Evolutionary conservation across 108 stramenopile species (phyloP), one percentile per base, ranked within the genome.

Genomic region (Aureococcus anophagefferens): DNA sequence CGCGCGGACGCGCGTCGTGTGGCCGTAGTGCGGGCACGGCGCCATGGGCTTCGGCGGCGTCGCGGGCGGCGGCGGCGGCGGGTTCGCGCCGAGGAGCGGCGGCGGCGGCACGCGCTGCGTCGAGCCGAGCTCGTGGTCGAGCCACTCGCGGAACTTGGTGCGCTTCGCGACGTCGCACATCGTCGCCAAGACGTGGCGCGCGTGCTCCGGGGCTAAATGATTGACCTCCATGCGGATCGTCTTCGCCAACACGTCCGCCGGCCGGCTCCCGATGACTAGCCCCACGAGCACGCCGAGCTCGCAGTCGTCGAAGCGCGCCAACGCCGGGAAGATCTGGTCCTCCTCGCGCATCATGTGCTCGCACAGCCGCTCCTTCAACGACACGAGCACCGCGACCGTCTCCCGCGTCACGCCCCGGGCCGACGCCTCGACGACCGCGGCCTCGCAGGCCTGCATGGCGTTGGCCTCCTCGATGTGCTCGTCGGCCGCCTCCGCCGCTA

Each of bases 1-100:
- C 33, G 79, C 76, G 30, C 37, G 67, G 15, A 82, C 35, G 44
- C 74, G 77, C 67, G 62, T 44, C 16, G 35, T 25, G 45, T 76
- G 72, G 29, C 64, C 44, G 76, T 82, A 80, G 76, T 80, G 79
- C 33, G 68, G 34, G 67, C 81, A 82, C 40, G 59, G n/a, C 36
- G 32, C 18, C n/a, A 13, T 63, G 25, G 29, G 30, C 14, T 5
- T 18, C 33, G 62, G 46, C 62, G 70, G 59, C 62, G 32, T 63
- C 35, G 70, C 31, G 5, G 62, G 32, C 63, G 25, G 0, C 34
- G 28, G 30, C 33, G 32, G 29, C 34, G 32, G 70, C 30, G 33
- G 31, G 62, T 15, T 0, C 33, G 1, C 32, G 30, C 15, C 45
- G 69, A 17, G n/a, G 5, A 28, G 32, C 63, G 25, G 0, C 34